Evolutionary conservation across 257 asterid genomes (phyloP), one percentile per base, ranked within the genome.

Genomic region (Solanum piurae): DNA sequence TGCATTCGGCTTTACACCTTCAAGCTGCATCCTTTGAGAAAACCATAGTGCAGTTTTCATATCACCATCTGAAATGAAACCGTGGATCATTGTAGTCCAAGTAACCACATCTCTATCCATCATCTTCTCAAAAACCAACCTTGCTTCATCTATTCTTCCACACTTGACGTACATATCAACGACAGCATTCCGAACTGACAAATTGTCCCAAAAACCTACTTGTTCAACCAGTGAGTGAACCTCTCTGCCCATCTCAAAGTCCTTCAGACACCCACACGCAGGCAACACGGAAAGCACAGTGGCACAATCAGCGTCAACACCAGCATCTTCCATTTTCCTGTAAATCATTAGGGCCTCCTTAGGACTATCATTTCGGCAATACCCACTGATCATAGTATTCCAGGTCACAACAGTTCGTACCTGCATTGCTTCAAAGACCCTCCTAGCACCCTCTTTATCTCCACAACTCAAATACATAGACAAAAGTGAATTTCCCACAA

Each of bases 361-460:
- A 21, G 94, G 92, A 76, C 87, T 88, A 82, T 76, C 93, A 84
- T 91, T 92, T 79, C 98, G 87, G 83, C 89, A 91, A 89, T 87
- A 91, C 64, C 99, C 99, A 90, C 99, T 93, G 71, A 94, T 94
- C 99, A 96, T 94, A 38, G 98, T 95, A 89, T 96, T 96, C 99
- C 99, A 96, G 16, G 99, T 93, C 55, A 95, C 98, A 34, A 87
- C 87, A 4, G 88, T 93, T 86, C 88, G 89, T 73, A 87, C 95
- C 91, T 68, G 62, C 98, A 94, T 94, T 12, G 89, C 91, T 38
- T 84, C 89, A 90, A 96, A 96, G 85, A 95, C 95, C 69, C 87
- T 88, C 87, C 88, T 88, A 82, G 98, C 99, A 77, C 92, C 90
- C 34, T 88, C 92, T 79, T 69, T 87, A 87, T 92, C 93, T 87